Evolutionary conservation across 768 basidiomycete genomes (phyloP), one percentile per base, ranked within the genome.

Genomic region (Amanita rubescens): DNA sequence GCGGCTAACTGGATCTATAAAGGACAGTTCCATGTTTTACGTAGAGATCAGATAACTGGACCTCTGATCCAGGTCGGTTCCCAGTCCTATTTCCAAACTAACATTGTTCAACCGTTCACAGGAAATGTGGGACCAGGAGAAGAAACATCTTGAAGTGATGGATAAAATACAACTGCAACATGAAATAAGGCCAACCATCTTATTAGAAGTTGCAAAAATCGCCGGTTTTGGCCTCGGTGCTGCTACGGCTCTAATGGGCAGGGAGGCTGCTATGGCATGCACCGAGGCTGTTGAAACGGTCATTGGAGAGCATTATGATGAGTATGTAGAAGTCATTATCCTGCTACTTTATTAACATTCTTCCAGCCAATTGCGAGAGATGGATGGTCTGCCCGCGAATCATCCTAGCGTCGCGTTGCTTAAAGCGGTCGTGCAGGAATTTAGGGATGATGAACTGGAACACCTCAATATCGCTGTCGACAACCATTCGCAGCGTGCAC

Each of bases 101-200:
- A 47, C 49, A 43, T 41, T 12, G 49, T 35, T 52, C 19, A 37
- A 33, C 44, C n/a, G 15, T 54, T 51, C 39, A 25, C 50, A 97
- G 94, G 87, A 90, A 55, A 98, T 98, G 94, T 97, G 94, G 93
- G 82, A 91, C 32, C 92, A 92, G 65, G 94, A 98, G 69, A 89
- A 87, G 71, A 91, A 90, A 65, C 94, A 98, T 67, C 74, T 98
- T 11, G 63, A 71, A 0, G 90, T 93, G 30, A 90, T 95, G 84
- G 81, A 94, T 63, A 85, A 82, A 61, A 69, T 98, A 17, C 89
- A 89, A 59, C 59, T 78, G 2, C 94, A 98, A 66, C 92, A 97
- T 65, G 75, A 74, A 22, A 76, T 91, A 34, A 80, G 94, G 35
- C 94, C 94, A 19, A 95, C 94, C 0, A 59, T 86, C 1, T 75